Evolutionary conservation across 805 yeast genomes (phyloP).

Genomic region (Lipomyces yamadae): DNA sequence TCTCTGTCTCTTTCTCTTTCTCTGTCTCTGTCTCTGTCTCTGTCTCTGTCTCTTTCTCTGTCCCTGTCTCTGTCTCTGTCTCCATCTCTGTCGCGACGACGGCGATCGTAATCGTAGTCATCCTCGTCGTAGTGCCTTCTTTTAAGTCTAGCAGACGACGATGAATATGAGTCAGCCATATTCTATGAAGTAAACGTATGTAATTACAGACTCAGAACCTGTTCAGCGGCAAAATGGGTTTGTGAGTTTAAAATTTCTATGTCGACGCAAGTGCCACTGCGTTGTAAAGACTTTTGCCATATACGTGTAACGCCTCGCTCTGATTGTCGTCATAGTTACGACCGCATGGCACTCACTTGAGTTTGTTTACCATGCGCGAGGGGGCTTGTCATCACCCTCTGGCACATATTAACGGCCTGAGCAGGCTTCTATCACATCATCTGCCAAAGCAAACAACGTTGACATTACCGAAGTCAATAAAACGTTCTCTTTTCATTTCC

Average conservation of each 20-base stretch:
- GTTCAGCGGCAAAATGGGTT: background rate
- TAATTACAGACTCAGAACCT: background rate
- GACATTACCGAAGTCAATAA: background rate
- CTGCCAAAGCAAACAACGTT: background rate
- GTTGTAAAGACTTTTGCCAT: background rate
- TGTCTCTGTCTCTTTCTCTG: constrained; percentile 29
- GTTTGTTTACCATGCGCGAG: background rate
- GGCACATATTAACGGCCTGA: background rate
- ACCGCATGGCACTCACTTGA: background rate
- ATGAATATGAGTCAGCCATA: constrained; percentile 6
- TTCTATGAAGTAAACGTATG: background rate
- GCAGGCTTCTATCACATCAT: background rate
- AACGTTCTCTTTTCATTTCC: background rate
- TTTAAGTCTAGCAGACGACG: constrained; percentile 8
- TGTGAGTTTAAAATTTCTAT: background rate
- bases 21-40: constrained; percentile 30
- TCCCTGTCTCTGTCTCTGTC: constrained; percentile 28
- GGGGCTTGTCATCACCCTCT: background rate
- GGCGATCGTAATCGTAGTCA: constrained; percentile 8
- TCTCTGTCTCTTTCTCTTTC: constrained; percentile 21
- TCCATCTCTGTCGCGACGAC: constrained; percentile 15
- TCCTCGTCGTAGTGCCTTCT: constrained; percentile 19
- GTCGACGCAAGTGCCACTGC: background rate
- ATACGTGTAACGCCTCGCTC: background rate
- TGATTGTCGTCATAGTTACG: background rate